phyloP scores from a whole-genome alignment of 345 rosid species.

The Psidium guajava region DNA sequence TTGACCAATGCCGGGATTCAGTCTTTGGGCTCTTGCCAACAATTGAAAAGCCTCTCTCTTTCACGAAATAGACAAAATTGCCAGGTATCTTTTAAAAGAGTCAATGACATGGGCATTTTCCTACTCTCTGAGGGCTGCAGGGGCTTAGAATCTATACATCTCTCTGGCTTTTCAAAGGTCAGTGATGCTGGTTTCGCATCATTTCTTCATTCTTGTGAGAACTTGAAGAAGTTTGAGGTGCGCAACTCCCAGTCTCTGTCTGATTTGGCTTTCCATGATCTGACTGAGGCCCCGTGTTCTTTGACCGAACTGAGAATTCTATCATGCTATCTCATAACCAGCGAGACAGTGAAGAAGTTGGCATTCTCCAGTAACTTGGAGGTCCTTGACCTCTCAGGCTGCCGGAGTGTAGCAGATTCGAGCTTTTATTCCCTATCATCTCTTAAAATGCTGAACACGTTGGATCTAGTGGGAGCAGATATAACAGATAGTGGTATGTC shows the following conservation, averaged over 20 bases:
- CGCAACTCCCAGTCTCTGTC: slow-evolving; percentile 44
- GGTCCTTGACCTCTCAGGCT: slow-evolving; percentile 51
- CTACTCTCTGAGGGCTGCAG: slow-evolving; percentile 51
- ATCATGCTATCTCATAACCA: slow-evolving; percentile 47
- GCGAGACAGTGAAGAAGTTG: slow-evolving; percentile 62
- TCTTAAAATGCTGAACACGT: slow-evolving; percentile 29
- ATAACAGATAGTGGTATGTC: slow-evolving; percentile 49
- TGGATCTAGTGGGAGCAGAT: slow-evolving; percentile 57
- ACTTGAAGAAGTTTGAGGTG: slow-evolving; percentile 46
- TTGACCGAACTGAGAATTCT: slow-evolving; percentile 47
- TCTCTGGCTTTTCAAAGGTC: slow-evolving; percentile 52
- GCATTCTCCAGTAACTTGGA: slow-evolving; percentile 34
- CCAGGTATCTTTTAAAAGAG: slow-evolving; percentile 45
- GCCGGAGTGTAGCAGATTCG: slow-evolving; percentile 54
- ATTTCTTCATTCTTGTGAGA: slow-evolving; percentile 43
- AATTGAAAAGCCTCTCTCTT: slow-evolving; percentile 39
- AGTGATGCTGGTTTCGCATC: slow-evolving; percentile 71
- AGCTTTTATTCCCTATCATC: slow-evolving; percentile 34
- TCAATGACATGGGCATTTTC: slow-evolving; percentile 66
- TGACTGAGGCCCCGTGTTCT: slow-evolving; percentile 27
- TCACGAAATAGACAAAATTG: slow-evolving; percentile 31
- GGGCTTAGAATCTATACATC: slow-evolving; percentile 38
- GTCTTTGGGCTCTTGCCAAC: slow-evolving; percentile 24
- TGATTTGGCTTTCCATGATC: slow-evolving; percentile 59
- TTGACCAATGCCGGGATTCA: slow-evolving; percentile 51